These are phyloP conservation scores for Calonectria montana DNA, from an alignment of 2,329 filamentous ascomycete species.

Conservation along the genomic window DNA sequence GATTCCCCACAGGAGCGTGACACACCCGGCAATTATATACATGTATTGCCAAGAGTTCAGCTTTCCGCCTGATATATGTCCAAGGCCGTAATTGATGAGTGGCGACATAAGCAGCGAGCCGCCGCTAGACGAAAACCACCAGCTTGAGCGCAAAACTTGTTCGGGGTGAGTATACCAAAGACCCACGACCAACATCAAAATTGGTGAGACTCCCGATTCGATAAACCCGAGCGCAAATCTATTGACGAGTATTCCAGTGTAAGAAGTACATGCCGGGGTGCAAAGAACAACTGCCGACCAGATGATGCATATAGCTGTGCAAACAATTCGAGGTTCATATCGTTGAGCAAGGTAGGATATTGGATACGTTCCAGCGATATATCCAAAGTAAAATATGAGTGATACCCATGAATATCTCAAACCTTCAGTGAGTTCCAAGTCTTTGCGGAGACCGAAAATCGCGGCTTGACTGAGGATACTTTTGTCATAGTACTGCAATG, in stretches of 20 bases:
- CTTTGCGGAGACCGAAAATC: slow-evolving; percentile 44
- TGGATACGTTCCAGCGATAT: slow-evolving; percentile 45
- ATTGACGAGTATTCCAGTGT: slow-evolving; percentile 46
- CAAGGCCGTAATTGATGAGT: slow-evolving; percentile 49
- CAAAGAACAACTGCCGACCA: slow-evolving; percentile 47
- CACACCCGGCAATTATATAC: slow-evolving; percentile 49
- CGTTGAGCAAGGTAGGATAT: slow-evolving; percentile 45
- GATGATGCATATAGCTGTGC: slow-evolving; percentile 41
- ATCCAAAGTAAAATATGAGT: slow-evolving; percentile 48
- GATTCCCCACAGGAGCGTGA: slow-evolving; percentile 43
- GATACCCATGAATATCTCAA: slow-evolving; percentile 45
- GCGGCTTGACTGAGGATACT: slow-evolving; percentile 41
- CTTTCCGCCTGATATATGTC: slow-evolving; percentile 41
- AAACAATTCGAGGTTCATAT: slow-evolving; percentile 43
- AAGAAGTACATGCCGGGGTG: slow-evolving; percentile 47
- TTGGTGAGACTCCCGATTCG: slow-evolving; percentile 47
- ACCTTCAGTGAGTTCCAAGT: slow-evolving; percentile 40
- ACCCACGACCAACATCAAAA: slow-evolving; percentile 51
- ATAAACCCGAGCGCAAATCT: slow-evolving; percentile 52
- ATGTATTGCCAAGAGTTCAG: slow-evolving; percentile 49
- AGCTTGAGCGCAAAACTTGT: slow-evolving; percentile 49
- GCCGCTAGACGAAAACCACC: slow-evolving; percentile 52
- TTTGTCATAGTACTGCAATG: slow-evolving; percentile 46
- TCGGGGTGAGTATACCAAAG: slow-evolving; percentile 54
- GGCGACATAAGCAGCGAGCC: slow-evolving; percentile 49